Percentiles rank a stretch among this genome's conserved stretches.
phyloP scores from a whole-genome alignment of 2,329 filamentous ascomycete genomes.

The Colletotrichum abscissum region DNA sequence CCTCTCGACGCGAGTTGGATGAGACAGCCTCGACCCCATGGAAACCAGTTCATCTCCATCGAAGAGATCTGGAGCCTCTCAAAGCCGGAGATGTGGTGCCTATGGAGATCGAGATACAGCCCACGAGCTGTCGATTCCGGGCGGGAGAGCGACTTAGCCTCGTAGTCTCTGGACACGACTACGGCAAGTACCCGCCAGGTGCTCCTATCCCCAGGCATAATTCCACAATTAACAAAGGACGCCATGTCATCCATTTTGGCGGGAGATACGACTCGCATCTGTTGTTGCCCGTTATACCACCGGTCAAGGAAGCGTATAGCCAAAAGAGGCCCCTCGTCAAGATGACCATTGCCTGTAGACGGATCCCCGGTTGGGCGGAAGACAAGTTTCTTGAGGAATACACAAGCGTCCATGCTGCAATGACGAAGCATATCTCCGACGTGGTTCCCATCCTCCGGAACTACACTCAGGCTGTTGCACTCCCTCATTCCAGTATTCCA shows the following conservation, averaged over 20 bases:
- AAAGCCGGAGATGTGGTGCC: background rate
- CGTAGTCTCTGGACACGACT: background rate
- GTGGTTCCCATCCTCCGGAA: background rate
- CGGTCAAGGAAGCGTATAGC: background rate
- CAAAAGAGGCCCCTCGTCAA: background rate
- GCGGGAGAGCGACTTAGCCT: background rate
- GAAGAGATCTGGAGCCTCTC: background rate
- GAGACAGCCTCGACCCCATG: background rate
- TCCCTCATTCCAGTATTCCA: background rate
- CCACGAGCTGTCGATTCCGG: background rate
- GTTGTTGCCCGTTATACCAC: background rate
- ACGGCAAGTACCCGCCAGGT: background rate
- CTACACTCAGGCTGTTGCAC: background rate
- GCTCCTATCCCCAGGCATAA: background rate
- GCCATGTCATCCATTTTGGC: background rate
- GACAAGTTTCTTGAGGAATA: constrained; percentile 1
- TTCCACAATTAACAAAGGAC: background rate
- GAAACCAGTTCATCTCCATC: background rate
- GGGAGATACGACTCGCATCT: background rate
- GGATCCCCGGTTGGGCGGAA: background rate
- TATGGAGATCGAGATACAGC: background rate
- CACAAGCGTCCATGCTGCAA: background rate
- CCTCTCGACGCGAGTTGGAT: background rate
- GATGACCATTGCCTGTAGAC: background rate
- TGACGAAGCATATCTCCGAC: background rate